These are phyloP conservation scores for Termitomyces sp. DNA, from an alignment of 768 basidiomycete genomes.

Conservation along the genomic window DNA sequence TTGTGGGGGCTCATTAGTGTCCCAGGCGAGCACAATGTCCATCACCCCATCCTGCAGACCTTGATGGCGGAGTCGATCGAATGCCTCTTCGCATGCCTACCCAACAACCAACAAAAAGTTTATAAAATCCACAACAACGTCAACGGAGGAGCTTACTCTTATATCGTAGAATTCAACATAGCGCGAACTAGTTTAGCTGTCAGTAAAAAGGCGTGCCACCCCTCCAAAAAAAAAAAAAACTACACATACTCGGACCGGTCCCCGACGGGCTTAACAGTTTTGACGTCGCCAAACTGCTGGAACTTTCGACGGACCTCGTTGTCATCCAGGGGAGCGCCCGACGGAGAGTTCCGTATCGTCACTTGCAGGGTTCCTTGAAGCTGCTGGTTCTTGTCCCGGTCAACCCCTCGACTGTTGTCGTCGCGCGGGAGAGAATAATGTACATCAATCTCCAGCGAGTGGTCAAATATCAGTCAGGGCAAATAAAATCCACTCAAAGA, in stretches of 20 bases:
- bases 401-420: conserved; percentile 62
- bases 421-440: conserved; percentile 95
- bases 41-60: conserved; percentile 80
- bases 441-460: conserved; percentile 82
- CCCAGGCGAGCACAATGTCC: conserved; percentile 86
- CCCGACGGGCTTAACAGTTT: conserved; percentile 60
- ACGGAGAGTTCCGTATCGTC: conserved; percentile 63
- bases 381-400: conserved; percentile 83
- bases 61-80: conserved; percentile 75
- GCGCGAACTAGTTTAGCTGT: conserved; percentile 54
- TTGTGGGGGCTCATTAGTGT: conserved; percentile 49
- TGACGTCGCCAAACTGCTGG: conserved; percentile 88
- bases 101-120: too few relatives aligned
- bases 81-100: conserved; percentile 73
- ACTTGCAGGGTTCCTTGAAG: conserved; percentile 83
- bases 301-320: conserved; percentile 83
- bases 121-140: too few relatives aligned
- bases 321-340: conserved; percentile 70
- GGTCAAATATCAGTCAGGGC: conserved; percentile 6
- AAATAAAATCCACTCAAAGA: not conserved
- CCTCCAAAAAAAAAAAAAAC: too few relatives aligned
- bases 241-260: conserved; percentile 54
- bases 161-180: conserved; percentile 95
- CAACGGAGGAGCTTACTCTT: conserved; percentile 41
- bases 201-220: too few relatives aligned